Percentiles rank a stretch among this genome's conserved stretches.
Evolutionary conservation across 2,329 filamentous ascomycete species (phyloP).

Genomic region (Claviceps sp.): DNA sequence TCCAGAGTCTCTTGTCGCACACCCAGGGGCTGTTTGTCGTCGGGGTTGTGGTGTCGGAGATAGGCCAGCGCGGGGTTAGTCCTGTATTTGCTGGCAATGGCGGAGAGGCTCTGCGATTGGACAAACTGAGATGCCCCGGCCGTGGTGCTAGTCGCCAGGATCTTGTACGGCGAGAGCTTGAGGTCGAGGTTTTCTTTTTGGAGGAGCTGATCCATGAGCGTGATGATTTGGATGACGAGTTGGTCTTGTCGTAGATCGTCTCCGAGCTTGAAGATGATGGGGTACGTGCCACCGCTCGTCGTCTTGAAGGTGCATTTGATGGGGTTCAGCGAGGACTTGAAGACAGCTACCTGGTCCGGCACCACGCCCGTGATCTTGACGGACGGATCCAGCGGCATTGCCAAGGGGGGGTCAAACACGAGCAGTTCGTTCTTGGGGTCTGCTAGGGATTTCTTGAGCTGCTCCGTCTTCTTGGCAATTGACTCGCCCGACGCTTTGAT

Average conservation of each 20-base stretch:
- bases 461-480: conserved; percentile 67
- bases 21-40: conserved; percentile 65
- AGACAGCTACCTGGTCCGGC: conserved; percentile 76
- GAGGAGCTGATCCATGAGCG: conserved; percentile 89
- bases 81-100: conserved; percentile 72
- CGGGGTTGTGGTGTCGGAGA: conserved; percentile 78
- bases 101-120: conserved; percentile 70
- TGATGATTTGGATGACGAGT: conserved; percentile 92
- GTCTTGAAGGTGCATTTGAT: conserved; percentile 88
- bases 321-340: conserved; percentile 88
- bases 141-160: conserved; percentile 78
- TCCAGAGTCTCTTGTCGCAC: conserved; percentile 88
- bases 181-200: conserved; percentile 94
- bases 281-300: conserved; percentile 61
- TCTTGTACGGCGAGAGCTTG: conserved; percentile 90
- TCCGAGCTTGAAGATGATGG: conserved; percentile 93
- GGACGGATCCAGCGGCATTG: conserved; percentile 76
- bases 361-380: conserved; percentile 66
- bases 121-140: conserved; percentile 92
- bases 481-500: conserved; percentile 70
- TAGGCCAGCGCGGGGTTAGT: conserved; percentile 64
- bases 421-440: conserved; percentile 85
- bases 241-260: conserved; percentile 96
- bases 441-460: conserved; percentile 68
- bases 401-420: conserved; percentile 70